phyloP scores from a whole-genome alignment of 345 rosid genomes.

The Kernera saxatilis region DNA sequence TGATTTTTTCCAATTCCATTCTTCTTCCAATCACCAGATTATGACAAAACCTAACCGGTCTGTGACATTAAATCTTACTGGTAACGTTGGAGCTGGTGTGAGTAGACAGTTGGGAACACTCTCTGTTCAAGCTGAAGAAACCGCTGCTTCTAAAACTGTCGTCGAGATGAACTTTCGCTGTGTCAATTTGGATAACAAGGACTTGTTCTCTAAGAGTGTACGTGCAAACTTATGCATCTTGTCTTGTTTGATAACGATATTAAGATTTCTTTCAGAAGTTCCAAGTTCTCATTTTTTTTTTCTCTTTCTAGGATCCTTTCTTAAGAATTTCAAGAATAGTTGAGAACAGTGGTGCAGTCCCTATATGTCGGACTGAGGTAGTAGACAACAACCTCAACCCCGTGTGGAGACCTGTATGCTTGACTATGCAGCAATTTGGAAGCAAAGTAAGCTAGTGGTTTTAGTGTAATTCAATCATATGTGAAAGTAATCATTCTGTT shows the following conservation, averaged over 20 bases:
- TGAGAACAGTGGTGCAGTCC: constrained; percentile 49
- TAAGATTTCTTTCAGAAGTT: neutral
- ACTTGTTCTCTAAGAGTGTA: constrained; percentile 78
- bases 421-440: constrained; percentile 77
- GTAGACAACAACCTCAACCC: constrained; percentile 72
- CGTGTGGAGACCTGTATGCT: constrained; percentile 52
- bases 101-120: constrained; percentile 50
- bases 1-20: neutral
- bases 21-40: constrained; percentile 41
- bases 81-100: constrained; percentile 33
- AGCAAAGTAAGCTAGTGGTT: constrained; percentile 55
- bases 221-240: constrained; percentile 6
- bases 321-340: constrained; percentile 67
- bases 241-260: neutral
- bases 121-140: constrained; percentile 71
- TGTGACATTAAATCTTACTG: constrained; percentile 47
- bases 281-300: neutral
- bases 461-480: neutral
- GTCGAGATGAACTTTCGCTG: constrained; percentile 53
- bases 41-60: constrained; percentile 49
- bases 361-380: constrained; percentile 80
- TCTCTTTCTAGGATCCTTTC: constrained; percentile 64
- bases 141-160: constrained; percentile 48
- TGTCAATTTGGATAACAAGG: constrained; percentile 60
- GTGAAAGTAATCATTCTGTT: neutral